A percentile compares a stretch with the other conserved stretches of the same genome.
Conservation (phyloP, 1,139 yeast genomes). For the Pichia kudriavzevii region DNA sequence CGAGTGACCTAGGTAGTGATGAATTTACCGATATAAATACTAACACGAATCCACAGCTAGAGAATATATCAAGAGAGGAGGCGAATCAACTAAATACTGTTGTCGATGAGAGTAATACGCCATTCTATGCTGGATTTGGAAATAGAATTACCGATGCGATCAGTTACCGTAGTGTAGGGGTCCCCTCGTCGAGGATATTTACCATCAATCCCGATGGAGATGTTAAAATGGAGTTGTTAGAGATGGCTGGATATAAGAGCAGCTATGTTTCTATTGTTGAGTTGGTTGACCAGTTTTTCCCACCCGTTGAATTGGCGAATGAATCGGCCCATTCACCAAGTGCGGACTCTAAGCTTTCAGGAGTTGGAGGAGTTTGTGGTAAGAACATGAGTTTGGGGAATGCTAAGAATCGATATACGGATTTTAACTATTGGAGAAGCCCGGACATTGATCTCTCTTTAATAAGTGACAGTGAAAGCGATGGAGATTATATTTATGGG, state of each 20-base stretch:
- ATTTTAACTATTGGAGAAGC: conserved; percentile 88
- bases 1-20: conserved; percentile 4
- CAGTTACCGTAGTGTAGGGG: conserved; percentile 87
- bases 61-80: neutral
- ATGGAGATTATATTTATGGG: conserved; percentile 12
- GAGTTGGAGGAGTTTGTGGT: too few species aligned
- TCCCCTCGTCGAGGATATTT: conserved; percentile 90
- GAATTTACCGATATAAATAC: conserved; percentile 18
- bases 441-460: conserved; percentile 62
- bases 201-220: conserved; percentile 97
- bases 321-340: neutral
- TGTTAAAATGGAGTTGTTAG: conserved; percentile 93
- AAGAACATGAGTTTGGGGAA: conserved; percentile 22
- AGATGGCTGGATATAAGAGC: conserved; percentile 85
- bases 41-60: conserved; percentile 7
- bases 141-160: conserved; percentile 95
- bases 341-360: too few species aligned
- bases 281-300: conserved; percentile 94
- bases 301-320: conserved; percentile 51
- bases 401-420: conserved; percentile 63
- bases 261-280: conserved; percentile 88
- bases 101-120: conserved; percentile 35
- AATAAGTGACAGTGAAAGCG: conserved; percentile 39
- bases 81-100: conserved; percentile 2
- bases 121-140: conserved; percentile 97